phyloP scores from a whole-genome alignment of 108 stramenopile species.

The Conticribra guillardii region DNA sequence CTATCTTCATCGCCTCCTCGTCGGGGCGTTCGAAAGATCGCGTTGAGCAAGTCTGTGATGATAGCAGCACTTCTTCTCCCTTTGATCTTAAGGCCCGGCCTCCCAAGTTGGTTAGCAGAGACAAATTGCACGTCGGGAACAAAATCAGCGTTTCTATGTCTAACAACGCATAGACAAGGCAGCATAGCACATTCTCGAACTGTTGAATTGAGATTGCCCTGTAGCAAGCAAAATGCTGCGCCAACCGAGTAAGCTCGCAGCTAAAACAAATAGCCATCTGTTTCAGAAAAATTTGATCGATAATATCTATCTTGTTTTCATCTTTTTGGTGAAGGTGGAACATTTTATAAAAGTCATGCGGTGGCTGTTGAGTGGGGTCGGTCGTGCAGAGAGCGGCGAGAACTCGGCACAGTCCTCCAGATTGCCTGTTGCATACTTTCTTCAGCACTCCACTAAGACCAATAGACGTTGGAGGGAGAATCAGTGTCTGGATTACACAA shows the following conservation, averaged over 20 bases:
- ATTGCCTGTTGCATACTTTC: conserved; percentile 24
- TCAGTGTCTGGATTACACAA: conserved; percentile 23
- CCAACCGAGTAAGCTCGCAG: conserved; percentile 36
- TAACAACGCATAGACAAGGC: conserved; percentile 13
- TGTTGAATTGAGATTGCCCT: conserved; percentile 12
- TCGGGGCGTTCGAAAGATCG: conserved; percentile 12
- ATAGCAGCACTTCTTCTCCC: conserved; percentile 12
- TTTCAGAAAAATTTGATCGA: conserved; percentile 18
- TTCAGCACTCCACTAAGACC: not conserved
- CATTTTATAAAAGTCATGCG: conserved; percentile 6
- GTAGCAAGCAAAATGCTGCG: conserved; percentile 7
- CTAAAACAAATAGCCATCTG: conserved; percentile 31
- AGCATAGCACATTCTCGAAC: conserved; percentile 16
- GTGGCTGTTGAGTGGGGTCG: conserved; percentile 1
- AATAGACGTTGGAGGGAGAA: not conserved
- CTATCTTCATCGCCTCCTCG: conserved; percentile 15
- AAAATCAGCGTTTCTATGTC: conserved; percentile 30
- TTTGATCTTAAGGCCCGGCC: conserved; percentile 31
- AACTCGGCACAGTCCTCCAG: conserved; percentile 26
- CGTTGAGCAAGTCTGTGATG: conserved; percentile 1
- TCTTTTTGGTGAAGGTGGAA: conserved; percentile 5
- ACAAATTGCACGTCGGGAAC: conserved; percentile 32
- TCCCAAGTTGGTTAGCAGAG: conserved; percentile 8
- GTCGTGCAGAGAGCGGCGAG: conserved; percentile 25
- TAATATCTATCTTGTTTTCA: conserved; percentile 4